Base-by-base conservation (phyloP, 2,329 filamentous ascomycete genomes). In the Fusarium coicis region DNA sequence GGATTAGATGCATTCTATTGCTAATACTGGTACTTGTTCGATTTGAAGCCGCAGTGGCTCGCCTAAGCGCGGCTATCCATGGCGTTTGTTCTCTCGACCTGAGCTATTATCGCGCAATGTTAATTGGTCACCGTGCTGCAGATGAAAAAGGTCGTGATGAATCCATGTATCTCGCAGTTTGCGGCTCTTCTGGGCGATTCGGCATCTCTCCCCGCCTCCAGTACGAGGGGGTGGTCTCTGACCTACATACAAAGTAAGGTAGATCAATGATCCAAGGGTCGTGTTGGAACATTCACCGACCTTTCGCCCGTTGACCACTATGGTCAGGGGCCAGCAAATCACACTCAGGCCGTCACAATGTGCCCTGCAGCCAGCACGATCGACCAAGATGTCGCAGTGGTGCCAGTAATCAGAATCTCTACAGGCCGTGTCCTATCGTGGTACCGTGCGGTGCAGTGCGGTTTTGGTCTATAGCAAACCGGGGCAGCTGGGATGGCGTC, bases 1-100 rank as follows among this genome's bases (percentile, higher is more conserved):
- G 72, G 66, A 64, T 69, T 32, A 54, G 53, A 34, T 44, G 68
- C 67, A 70, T 66, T 68, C 64, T 56, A 60, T 74, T 76, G 70
- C 67, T 69, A 72, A 74, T 74, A 67, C 65, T 72, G 73, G 68
- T 69, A 67, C 65, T 72, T 74, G 68, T 69, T 72, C 64, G 68
- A 69, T 74, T 53, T 15, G 46, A 50, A 32, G 66, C 68, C 56
- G 42, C 66, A 66, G 58, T 74, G 26, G 44, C 36, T 74, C 68
- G 62, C 58, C 63, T 72, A 66, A 28, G 63, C 53, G 62, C 70
- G 72, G 72, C 40, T 74, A 68, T 73, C 63, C 55, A 54, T 66
- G 61, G 66, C 49, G 60, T 66, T 67, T 47, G 32, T 34, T 39
- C 42, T 26, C 39, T 28, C 63, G n/a, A n/a, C n/a, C 43, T 32